Evolutionary conservation across 208 protist genomes (phyloP), one percentile per base, ranked within the genome.

Genomic region (Novymonas esmeraldas): DNA sequence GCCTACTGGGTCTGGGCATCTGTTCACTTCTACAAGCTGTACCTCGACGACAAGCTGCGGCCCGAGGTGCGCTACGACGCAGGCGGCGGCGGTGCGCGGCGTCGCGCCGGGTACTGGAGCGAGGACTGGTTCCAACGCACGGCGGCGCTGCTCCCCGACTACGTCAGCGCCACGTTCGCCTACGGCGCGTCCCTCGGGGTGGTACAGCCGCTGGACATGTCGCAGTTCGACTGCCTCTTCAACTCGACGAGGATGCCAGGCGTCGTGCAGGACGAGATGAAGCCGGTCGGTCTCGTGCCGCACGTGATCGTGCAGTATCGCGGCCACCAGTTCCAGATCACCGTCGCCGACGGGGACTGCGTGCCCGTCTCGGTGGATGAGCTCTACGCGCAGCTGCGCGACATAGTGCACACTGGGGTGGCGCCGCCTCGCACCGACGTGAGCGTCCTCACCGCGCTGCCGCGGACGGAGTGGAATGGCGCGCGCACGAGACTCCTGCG

Each of bases 101-200:
- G 62, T 16, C 6, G 77, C n/a, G n/a, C n/a, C 6, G 73, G 65
- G 24, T 92, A 87, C 76, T 93, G 70, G 65, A 58, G 66, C n/a
- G 66, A 64, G 26, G 87, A 93, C 29, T 97, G 89, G 92, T 94
- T 97, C 66, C 70, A 90, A 49, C 81, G 82, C 38, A 92, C 87
- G 2, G 78, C 85, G 4, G 72, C 85, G 6, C 75, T 94, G 46
- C 70, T 78, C 38, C 83, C 92, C 1, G 75, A 85, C 36, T 83
- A 77, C 39, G 42, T 92, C 29, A 77, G 86, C 56, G 67, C 87
- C 4, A 76, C 87, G 13, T 73, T 94, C 28, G 62, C 85, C 46
- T 60, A 64, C 22, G 10, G 71, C 55, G 73, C 70, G 3, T 92
- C 92, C 0, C 71, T 77, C 39, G 76, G 79, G 48, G 64, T 89